Evolutionary conservation across 163 green algal genomes (phyloP).

Genomic region (Chlamydomonas reinhardtii): DNA sequence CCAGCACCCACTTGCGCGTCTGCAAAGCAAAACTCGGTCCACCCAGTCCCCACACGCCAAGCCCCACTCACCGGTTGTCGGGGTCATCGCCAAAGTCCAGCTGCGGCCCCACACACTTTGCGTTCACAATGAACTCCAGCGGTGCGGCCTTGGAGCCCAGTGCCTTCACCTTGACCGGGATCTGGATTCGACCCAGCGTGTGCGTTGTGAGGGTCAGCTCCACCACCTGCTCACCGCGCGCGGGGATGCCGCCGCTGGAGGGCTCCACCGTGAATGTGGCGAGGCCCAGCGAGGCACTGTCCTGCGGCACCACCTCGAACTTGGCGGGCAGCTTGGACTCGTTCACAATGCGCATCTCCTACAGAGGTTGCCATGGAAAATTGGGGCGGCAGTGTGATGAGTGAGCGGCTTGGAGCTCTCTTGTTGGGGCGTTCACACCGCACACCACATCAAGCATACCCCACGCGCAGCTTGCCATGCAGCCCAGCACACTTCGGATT

Average conservation of each 20-base stretch:
- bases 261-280: conserved; percentile 69
- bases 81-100: conserved; percentile 67
- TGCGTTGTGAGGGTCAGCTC: conserved; percentile 67
- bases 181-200: conserved; percentile 77
- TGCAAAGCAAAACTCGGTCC: too few relatives aligned
- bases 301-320: conserved; percentile 80
- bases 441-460: too few relatives aligned
- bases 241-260: conserved; percentile 68
- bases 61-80: conserved; percentile 14
- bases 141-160: conserved; percentile 69
- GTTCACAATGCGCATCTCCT: conserved; percentile 74
- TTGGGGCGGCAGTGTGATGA: too few relatives aligned
- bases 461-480: too few relatives aligned
- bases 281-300: conserved; percentile 69
- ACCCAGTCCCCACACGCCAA: too few relatives aligned
- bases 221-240: conserved; percentile 60
- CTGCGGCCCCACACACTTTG: conserved; percentile 70
- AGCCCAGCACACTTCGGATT: too few relatives aligned
- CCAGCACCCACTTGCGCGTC: too few relatives aligned
- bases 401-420: too few relatives aligned
- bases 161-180: conserved; percentile 73
- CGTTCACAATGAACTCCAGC: conserved; percentile 76
- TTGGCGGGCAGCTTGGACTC: conserved; percentile 83
- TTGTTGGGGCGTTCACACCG: too few relatives aligned
- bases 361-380: neutral